Evolutionary conservation across 2,329 filamentous ascomycete genomes (phyloP).

Genomic region (Fusarium liriodendri): DNA sequence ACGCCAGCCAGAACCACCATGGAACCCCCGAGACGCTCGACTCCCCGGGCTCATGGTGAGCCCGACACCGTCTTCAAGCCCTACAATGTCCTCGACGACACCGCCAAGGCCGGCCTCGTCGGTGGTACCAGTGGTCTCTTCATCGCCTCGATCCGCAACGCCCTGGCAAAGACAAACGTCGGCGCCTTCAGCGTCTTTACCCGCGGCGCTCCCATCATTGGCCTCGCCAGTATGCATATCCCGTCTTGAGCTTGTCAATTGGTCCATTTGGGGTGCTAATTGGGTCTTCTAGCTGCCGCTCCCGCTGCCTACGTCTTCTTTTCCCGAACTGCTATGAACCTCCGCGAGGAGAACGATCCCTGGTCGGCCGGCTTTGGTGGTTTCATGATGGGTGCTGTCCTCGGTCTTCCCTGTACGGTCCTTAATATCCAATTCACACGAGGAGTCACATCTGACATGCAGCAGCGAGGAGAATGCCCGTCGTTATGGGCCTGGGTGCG

Average conservation of each 20-base stretch:
- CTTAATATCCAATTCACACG: slow-evolving; percentile 5
- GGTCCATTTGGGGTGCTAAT: slow-evolving; percentile 31
- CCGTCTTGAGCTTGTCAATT: slow-evolving; percentile 26
- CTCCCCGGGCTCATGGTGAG: slow-evolving; percentile 41
- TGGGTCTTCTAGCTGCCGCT: slow-evolving; percentile 60
- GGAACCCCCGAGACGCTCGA: slow-evolving; percentile 46
- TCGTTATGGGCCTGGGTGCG: slow-evolving; percentile 75
- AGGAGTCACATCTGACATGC: slow-evolving; percentile 28
- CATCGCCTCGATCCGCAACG: slow-evolving; percentile 85
- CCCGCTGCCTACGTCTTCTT: slow-evolving; percentile 84
- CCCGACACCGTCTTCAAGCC: slow-evolving; percentile 67
- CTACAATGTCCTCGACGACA: slow-evolving; percentile 78
- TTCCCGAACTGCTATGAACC: slow-evolving; percentile 81
- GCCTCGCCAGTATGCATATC: slow-evolving; percentile 49
- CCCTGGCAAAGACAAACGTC: slow-evolving; percentile 83
- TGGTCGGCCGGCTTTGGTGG: slow-evolving; percentile 81
- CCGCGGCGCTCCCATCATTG: slow-evolving; percentile 80
- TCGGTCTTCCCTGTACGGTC: slow-evolving; percentile 79
- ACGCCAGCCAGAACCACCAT: slow-evolving; percentile 43
- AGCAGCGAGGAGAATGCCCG: slow-evolving; percentile 68
- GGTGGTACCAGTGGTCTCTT: slow-evolving; percentile 77
- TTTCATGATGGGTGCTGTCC: slow-evolving; percentile 77
- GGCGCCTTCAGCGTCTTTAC: slow-evolving; percentile 85
- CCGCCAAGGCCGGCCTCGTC: slow-evolving; percentile 72
- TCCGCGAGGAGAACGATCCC: slow-evolving; percentile 85